A percentile compares a stretch with the other conserved stretches of the same genome.
phyloP scores from a whole-genome alignment of 2,329 filamentous ascomycete genomes.

The Penicillium frequentans region DNA sequence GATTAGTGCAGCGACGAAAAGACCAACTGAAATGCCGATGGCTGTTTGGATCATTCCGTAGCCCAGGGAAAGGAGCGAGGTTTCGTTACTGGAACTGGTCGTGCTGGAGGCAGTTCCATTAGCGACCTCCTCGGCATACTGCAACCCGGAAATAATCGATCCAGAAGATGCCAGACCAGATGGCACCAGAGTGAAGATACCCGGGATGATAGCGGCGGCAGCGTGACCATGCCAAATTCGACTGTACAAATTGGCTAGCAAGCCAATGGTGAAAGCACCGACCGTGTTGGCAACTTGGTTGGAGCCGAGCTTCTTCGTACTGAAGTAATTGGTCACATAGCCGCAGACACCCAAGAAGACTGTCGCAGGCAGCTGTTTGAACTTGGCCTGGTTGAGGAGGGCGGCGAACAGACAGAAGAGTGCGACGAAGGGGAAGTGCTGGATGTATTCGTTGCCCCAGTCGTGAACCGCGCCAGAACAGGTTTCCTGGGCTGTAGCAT shows the following conservation, averaged over 20 bases:
- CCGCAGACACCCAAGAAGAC: constrained; percentile 69
- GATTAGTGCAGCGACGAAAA: constrained; percentile 46
- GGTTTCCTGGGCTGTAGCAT: constrained; percentile 50
- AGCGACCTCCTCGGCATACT: constrained; percentile 54
- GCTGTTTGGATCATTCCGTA: constrained; percentile 48
- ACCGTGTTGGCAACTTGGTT: constrained; percentile 74
- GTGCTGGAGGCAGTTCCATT: constrained; percentile 9
- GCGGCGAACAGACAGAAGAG: constrained; percentile 71
- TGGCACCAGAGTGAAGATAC: constrained; percentile 71
- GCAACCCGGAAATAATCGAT: constrained; percentile 55
- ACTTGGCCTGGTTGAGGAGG: constrained; percentile 77
- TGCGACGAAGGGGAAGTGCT: constrained; percentile 70
- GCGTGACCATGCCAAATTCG: constrained; percentile 71
- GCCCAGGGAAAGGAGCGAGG: constrained; percentile 35
- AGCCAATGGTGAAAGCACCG: constrained; percentile 72
- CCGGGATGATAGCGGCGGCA: constrained; percentile 79
- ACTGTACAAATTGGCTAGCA: constrained; percentile 75
- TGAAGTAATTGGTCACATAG: constrained; percentile 48
- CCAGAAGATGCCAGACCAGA: constrained; percentile 58
- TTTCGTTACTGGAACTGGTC: constrained; percentile 2
- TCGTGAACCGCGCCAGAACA: constrained; percentile 44
- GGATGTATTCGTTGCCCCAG: constrained; percentile 44
- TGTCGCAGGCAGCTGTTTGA: constrained; percentile 73
- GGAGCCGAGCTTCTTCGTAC: constrained; percentile 64
- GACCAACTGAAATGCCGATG: constrained; percentile 47